Evolutionary conservation across 495 filamentous ascomycete genomes (phyloP), one percentile per base, ranked within the genome.

Genomic region (Podospora bellae-mahoneyi): DNA sequence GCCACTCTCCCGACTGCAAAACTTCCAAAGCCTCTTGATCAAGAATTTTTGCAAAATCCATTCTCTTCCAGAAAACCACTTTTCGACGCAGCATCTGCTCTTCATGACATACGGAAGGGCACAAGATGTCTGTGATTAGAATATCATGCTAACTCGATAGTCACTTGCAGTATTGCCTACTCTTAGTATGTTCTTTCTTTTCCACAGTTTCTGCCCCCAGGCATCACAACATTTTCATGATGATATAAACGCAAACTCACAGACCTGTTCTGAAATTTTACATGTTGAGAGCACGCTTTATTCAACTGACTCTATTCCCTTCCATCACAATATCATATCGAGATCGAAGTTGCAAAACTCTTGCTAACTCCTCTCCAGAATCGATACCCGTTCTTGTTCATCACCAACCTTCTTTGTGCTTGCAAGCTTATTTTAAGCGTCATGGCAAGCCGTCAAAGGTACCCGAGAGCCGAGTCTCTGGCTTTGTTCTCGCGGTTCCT

Each of bases 211-310:
- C 53, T 23, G 18, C 48, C 18, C 20, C 48, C 3, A 48, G 13
- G 19, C 62, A 58, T 34, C 54, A 57, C 56, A 4, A 61, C 60
- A 32, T 58, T 66, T 63, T 71, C 55, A 77, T 84, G 82, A 84
- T 84, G 81, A 84, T 77, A 80, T 67, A 62, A 71, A 79, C 78
- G 78, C 78, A 80, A 68, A 64, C 71, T 84, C 80, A 84, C 84
- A 86, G 84, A 85, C 84, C 84, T 86, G 84, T 85, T 86, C 84
- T 83, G 82, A 86, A 62, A 27, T 84, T 84, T 30, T 16, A 59
- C 68, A 69, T 85, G 83, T 83, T 77, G 83, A 84, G 76, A 79
- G 71, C 75, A 77, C 75, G 81, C 81, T 80, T 48, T 75, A 65
- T 72, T 79, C 72, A 75, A 66, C 78, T 82, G 78, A 81, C 75